A percentile compares a stretch with the other conserved stretches of the same genome.
phyloP scores from a whole-genome alignment of 2,329 filamentous ascomycete species.

The Eurotiales sp. region DNA sequence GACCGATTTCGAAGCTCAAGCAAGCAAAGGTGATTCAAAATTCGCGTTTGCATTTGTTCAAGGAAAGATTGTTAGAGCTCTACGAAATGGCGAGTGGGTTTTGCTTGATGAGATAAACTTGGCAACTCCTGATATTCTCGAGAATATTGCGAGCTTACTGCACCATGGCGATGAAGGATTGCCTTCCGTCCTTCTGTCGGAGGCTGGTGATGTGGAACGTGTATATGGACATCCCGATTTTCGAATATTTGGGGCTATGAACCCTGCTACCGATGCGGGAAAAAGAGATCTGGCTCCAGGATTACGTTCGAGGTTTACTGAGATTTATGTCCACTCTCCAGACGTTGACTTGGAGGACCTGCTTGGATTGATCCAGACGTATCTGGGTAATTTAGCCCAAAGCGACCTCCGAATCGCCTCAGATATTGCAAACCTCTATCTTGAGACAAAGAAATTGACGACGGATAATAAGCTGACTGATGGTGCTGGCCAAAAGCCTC shows the following conservation, averaged over 20 bases:
- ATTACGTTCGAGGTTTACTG: conserved; percentile 87
- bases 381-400: conserved; percentile 68
- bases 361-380: conserved; percentile 81
- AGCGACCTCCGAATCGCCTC: conserved; percentile 70
- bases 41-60: conserved; percentile 97
- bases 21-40: conserved; percentile 65
- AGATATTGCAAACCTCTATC: conserved; percentile 81
- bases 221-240: conserved; percentile 89
- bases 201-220: conserved; percentile 89
- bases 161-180: conserved; percentile 65
- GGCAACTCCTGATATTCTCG: conserved; percentile 88
- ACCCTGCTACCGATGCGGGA: conserved; percentile 93
- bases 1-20: conserved; percentile 73
- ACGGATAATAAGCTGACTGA: conserved; percentile 84
- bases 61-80: conserved; percentile 93
- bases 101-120: conserved; percentile 96
- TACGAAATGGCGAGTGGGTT: conserved; percentile 94
- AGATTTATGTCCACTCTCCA: conserved; percentile 88
- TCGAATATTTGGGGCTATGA: conserved; percentile 97
- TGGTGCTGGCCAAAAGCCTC: conserved; percentile 90
- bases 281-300: conserved; percentile 91
- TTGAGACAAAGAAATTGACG: conserved; percentile 78
- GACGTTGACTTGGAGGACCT: conserved; percentile 84
- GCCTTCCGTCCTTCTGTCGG: conserved; percentile 83
- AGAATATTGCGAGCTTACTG: conserved; percentile 86